These are phyloP conservation scores for Aureobasidium subglaciale DNA, from an alignment of 2,329 filamentous ascomycete genomes.

Conservation along the genomic window DNA sequence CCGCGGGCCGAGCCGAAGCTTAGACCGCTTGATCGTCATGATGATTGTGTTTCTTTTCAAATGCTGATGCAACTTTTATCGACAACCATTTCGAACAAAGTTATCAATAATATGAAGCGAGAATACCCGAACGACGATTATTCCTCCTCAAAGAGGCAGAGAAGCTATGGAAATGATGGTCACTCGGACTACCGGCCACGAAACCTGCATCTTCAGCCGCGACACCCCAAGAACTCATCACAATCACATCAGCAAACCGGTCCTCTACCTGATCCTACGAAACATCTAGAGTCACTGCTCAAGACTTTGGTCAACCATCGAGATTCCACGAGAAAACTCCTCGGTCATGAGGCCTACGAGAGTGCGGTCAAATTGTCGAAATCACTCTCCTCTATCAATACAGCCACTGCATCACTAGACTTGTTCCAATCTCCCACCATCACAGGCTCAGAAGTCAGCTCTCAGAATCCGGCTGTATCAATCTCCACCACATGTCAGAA, in stretches of 20 bases:
- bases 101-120: constrained; percentile 5
- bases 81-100: neutral
- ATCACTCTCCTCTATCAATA: constrained; percentile 9
- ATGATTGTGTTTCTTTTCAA: constrained; percentile 10
- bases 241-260: neutral
- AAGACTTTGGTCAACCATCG: neutral
- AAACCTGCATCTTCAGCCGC: neutral
- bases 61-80: constrained; percentile 1
- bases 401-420: constrained; percentile 2
- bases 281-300: constrained; percentile 4
- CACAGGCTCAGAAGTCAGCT: constrained; percentile 14
- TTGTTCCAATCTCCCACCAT: constrained; percentile 9
- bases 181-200: neutral
- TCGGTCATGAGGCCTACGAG: constrained; percentile 3
- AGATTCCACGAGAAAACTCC: neutral
- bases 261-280: constrained; percentile 7
- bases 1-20: constrained; percentile 1
- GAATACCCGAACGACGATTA: neutral
- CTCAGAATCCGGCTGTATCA: constrained; percentile 15
- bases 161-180: neutral
- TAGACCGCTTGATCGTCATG: neutral
- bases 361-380: constrained; percentile 1
- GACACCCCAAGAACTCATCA: neutral
- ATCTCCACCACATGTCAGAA: constrained; percentile 14
- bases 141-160: neutral